Base-by-base conservation (phyloP, 2,329 filamentous ascomycete species). In the Colletotrichum orchidophilum region DNA sequence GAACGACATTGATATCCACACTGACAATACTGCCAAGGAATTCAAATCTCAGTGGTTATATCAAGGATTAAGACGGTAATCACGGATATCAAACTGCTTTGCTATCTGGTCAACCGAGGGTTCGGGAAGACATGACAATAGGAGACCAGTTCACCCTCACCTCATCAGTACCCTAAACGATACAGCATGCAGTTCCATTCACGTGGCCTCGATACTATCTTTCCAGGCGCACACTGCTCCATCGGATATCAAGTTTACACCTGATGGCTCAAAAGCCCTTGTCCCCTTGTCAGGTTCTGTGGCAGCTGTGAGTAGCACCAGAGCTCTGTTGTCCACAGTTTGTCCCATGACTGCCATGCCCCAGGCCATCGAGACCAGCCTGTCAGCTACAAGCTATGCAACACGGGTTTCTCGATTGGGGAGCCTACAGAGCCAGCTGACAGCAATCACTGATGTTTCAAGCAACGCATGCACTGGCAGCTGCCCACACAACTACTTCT, bases 41-140 rank as follows among this genome's bases (percentile, higher is more conserved):
- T 80, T 94, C 78, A 94, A 94, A 84, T 60, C 83, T 93, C 42
- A 75, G 74, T 66, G 74, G 76, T 55, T 74, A 73, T 5, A 73
- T 74, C 0, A 77, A 75, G 12, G 66, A 78, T 24, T 78, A 81
- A 65, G 83, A 83, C 18, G 80, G 79, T 3, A 93, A 94, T 79
- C 92, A 91, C 76, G 93, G 92, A 26, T 95, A 94, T 76, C 93
- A 1, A 80, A 84, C 55, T 94, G 93, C 81, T 92, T 90, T 75
- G 84, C 92, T 0, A 83, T 91, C 9, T 94, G 92, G 91, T 84
- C 87, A 69, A 85, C 87, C 0, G 65, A 72, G 2, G 24, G 42
- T 65, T 62, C 86, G 79, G 8, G 81, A 79, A 6, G 73, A 75
- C 15, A 77, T 90, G 66, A 77, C 75, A 1, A 81, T 83, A 2